Base-by-base conservation (phyloP, 2,329 filamentous ascomycete genomes). In the Dendrostoma leiphaemia region DNA sequence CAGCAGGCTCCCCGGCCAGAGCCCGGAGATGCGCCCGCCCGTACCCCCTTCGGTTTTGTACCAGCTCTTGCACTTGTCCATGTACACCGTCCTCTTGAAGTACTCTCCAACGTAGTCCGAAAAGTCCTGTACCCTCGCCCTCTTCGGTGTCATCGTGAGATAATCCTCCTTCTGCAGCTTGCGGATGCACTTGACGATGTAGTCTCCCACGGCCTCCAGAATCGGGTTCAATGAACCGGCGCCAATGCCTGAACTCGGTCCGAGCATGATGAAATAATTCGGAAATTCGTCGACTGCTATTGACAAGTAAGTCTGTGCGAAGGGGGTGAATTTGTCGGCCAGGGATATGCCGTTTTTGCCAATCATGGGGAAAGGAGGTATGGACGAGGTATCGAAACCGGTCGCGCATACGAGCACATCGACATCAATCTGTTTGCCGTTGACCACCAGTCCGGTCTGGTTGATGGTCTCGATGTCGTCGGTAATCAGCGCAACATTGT, bases 401-500 rank as follows among this genome's bases (percentile, higher is more conserved):
- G 71, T 74, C 0, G 70, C 70, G 15, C 70, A 64, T 15, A 69
- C 56, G 6, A 71, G 61, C 9, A 69, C 58, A 45, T 71, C 69
- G 21, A 66, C 60, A 31, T 70, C 63, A 10, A 48, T 24, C 2
- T 48, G 46, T 12, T n/a, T 9, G 7, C 46, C 46, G 24, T 29
- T 24, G 3, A 48, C 45, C 15, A 29, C 21, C n/a, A 40, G 46
- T 3, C 46, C 46, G 1, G 60, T 63, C 28, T 62, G 56, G 3
- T 63, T 70, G 35, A 71, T 58, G 9, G 58, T 51, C 3, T 49
- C 53, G 17, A 69, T 63, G 40, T 51, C 51, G 7, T 54, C 53
- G 19, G 52, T 63, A 23, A 62, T 50, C 7, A 66, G 54, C 8
- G 57, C 54, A 4, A 80, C 74, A 44, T 82, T 80, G 10, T 69